Evolutionary conservation across 2,329 filamentous ascomycete genomes (phyloP), one percentile per base, ranked within the genome.

Genomic region (Exophiala sp.): DNA sequence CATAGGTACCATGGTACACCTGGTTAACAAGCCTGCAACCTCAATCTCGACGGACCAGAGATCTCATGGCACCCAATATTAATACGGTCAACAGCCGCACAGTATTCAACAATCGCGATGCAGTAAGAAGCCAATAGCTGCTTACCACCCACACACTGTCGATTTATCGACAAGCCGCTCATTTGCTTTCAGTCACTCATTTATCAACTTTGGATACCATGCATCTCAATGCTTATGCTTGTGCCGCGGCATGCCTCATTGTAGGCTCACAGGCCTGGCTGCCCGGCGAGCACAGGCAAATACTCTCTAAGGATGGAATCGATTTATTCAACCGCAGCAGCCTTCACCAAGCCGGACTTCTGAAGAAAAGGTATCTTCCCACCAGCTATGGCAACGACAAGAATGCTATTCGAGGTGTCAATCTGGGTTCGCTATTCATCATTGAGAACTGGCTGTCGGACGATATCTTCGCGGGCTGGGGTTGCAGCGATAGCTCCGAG

Each of bases 391-490:
- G 50, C 14, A 50, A 57, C 42, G 40, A 49, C 32, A 47, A 52
- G 35, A 80, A 79, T 63, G 76, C 47, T 18, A 50, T 82, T 47
- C 76, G 79, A 8, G 80, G 79, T 32, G 79, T 82, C 52, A 82
- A 82, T 62, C 66, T 81, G 7, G 78, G 79, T 5, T 73, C 75
- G 0, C 70, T 75, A 20, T 81, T 82, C 61, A 64, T 82, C 49
- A 67, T 76, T 33, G 79, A 83, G 66, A 78, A 78, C 6, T 82
- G 79, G 79, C 78, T 82, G 63, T 73, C 73, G 42, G 58, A 61
- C 12, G 62, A 66, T 24, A 71, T 71, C 47, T 83, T 79, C 78
- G 65, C 56, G 14, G 60, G 59, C 14, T 78, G 80, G 63, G 78
- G 77, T 33, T 82, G 79, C 58, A 65, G 65, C 7, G 68, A 62